Conservation (phyloP, 148 eudicot species). For the Nyssa sinensis region DNA sequence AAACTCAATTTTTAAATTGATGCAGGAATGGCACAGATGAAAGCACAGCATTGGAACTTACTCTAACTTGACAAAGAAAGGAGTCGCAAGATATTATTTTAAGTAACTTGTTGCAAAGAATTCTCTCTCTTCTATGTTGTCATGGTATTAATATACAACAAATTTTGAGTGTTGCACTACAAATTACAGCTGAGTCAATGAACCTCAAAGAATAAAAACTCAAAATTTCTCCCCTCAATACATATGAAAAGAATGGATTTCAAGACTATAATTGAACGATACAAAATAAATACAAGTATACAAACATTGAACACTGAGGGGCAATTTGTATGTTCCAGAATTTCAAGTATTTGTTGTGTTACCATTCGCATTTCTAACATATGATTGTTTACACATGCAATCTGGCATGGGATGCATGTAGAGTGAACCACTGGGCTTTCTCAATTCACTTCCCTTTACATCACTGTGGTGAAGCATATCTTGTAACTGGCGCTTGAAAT, state of each 20-base stretch:
- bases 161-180: neutral
- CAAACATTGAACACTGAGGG: neutral
- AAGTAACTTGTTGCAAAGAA: neutral
- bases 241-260: constrained; percentile 15
- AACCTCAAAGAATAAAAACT: constrained; percentile 12
- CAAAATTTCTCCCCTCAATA: neutral
- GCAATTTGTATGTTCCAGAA: neutral
- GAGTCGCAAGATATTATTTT: too few relatives aligned
- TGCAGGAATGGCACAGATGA: too few relatives aligned
- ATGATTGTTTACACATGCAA: constrained; percentile 79
- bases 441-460: constrained; percentile 69
- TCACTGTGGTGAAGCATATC: constrained; percentile 94
- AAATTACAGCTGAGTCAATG: constrained; percentile 6
- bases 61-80: too few relatives aligned
- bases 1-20: too few relatives aligned
- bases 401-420: constrained; percentile 95
- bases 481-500: constrained; percentile 61
- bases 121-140: neutral
- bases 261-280: neutral
- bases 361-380: constrained; percentile 24
- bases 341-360: constrained; percentile 17
- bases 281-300: neutral
- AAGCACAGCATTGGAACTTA: too few relatives aligned
- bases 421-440: constrained; percentile 78
- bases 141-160: neutral